These are phyloP conservation scores for Phytophthora multivora DNA, from an alignment of 352 stramenopile species.

Conservation along the genomic window DNA sequence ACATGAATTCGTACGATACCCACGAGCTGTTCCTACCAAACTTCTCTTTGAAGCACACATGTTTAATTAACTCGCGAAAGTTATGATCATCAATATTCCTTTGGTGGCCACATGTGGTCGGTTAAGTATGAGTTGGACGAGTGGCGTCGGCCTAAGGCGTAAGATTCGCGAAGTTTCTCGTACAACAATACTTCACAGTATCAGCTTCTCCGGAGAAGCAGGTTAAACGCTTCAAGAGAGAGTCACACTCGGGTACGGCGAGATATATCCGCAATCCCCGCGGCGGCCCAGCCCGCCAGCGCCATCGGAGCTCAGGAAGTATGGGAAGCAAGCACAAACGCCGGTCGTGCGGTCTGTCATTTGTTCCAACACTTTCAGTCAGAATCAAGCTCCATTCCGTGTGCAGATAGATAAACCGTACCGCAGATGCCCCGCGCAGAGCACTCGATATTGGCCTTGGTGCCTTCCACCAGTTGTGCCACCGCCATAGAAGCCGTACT, in stretches of 20 bases:
- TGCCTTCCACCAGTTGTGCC: conserved; percentile 53
- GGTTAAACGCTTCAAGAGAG: conserved; percentile 25
- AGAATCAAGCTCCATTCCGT: not conserved
- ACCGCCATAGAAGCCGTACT: conserved; percentile 34
- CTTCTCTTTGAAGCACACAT: too few species aligned
- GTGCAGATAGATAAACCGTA: conserved; percentile 18
- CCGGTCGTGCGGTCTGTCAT: conserved; percentile 61
- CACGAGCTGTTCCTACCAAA: too few species aligned
- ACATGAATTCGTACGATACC: too few species aligned
- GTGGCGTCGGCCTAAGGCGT: too few species aligned
- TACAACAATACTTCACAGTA: too few species aligned
- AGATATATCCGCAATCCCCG: conserved; percentile 92
- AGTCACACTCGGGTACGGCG: conserved; percentile 59
- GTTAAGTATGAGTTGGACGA: too few species aligned
- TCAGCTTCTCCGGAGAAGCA: too few species aligned
- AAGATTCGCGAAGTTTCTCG: too few species aligned
- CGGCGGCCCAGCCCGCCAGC: conserved; percentile 73
- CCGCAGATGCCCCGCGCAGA: conserved; percentile 74
- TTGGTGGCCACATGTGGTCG: too few species aligned
- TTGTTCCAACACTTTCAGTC: not conserved
- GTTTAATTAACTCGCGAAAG: too few species aligned
- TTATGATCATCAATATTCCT: too few species aligned
- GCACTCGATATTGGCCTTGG: conserved; percentile 83
- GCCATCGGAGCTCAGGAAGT: conserved; percentile 75
- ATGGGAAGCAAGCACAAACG: conserved; percentile 72